Conservation (phyloP, 75 land plant genomes). For the Adiantum capillusveneris region DNA sequence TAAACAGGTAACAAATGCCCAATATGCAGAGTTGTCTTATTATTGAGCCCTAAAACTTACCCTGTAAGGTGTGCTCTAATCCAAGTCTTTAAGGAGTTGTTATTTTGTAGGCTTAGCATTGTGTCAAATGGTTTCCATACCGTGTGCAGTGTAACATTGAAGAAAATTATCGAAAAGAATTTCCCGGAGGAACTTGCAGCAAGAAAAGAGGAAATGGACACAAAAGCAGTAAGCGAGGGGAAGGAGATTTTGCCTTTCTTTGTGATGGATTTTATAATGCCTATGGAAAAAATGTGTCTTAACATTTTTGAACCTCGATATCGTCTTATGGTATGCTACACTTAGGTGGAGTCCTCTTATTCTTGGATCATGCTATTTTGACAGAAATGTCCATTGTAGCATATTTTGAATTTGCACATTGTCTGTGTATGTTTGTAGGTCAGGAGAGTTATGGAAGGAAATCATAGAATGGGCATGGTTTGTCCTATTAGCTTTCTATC, state of each 20-base stretch:
- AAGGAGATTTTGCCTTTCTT: conserved; percentile 82
- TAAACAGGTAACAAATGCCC: conserved; percentile 90
- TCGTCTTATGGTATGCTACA: conserved; percentile 68
- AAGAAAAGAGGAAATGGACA: conserved; percentile 71
- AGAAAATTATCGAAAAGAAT: conserved; percentile 81
- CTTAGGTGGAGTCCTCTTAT: background rate
- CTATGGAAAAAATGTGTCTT: conserved; percentile 70
- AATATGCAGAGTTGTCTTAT: conserved; percentile 88
- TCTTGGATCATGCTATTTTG: no score
- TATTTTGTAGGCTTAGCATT: background rate
- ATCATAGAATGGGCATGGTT: conserved; percentile 99
- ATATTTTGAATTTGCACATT: no score
- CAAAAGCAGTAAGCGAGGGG: conserved; percentile 38
- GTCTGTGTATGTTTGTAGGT: conserved; percentile 37
- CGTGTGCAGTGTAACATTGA: conserved; percentile 78
- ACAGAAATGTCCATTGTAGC: no score
- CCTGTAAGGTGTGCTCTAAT: conserved; percentile 54
- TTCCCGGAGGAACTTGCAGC: conserved; percentile 90
- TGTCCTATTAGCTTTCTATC: conserved; percentile 7
- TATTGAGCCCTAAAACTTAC: conserved; percentile 74
- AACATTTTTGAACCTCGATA: conserved; percentile 99
- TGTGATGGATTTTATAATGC: conserved; percentile 95
- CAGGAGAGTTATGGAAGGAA: conserved; percentile 97
- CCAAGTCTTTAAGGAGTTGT: background rate
- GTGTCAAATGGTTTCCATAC: background rate